A percentile compares a stretch with the other conserved stretches of the same genome.
Evolutionary conservation across 164 flowering plant species (phyloP).

Genomic region (Berberis thunbergii): DNA sequence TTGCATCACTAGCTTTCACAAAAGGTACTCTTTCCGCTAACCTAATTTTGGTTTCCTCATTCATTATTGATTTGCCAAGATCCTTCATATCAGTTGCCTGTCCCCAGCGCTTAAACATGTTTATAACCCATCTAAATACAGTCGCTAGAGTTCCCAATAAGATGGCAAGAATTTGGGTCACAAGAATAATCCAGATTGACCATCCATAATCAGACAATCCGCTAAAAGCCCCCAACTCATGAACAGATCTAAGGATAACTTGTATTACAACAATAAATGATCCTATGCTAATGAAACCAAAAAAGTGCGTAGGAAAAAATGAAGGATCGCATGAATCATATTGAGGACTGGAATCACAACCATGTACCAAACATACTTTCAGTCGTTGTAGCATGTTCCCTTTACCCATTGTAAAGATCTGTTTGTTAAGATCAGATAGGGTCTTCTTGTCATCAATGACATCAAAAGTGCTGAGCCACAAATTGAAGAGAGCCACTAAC

Average conservation of each 20-base stretch:
- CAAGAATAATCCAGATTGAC: neutral
- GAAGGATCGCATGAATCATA: neutral
- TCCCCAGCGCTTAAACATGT: neutral
- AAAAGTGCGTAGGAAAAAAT: neutral
- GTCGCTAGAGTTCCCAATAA: neutral
- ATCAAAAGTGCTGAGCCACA: neutral
- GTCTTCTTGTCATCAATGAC: no score
- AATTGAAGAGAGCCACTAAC: neutral
- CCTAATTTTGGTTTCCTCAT: neutral
- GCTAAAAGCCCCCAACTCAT: neutral
- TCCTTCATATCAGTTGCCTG: neutral
- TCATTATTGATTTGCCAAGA: neutral
- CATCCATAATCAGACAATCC: neutral
- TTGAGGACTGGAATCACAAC: neutral
- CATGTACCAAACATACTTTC: neutral
- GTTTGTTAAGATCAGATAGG: neutral
- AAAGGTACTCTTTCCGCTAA: neutral
- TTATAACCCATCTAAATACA: neutral
- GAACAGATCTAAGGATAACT: neutral
- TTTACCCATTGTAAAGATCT: neutral
- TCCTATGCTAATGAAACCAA: neutral
- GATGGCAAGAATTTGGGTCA: neutral
- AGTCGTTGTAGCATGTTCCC: neutral
- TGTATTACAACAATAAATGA: neutral
- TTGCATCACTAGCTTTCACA: neutral